phyloP scores from a whole-genome alignment of 805 yeast species.

The Myxozyma neglecta region DNA sequence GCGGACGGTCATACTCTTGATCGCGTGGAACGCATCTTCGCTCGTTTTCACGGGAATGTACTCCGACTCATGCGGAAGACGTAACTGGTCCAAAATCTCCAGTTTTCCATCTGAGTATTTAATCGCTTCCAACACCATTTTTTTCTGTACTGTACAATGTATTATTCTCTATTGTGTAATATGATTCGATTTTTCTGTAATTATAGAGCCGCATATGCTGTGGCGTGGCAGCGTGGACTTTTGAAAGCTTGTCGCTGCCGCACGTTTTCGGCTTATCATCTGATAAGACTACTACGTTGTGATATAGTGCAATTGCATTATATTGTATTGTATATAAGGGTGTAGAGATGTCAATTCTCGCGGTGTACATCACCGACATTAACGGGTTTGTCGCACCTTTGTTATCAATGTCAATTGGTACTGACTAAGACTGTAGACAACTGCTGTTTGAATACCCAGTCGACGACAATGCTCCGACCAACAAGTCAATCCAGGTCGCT shows the following conservation, averaged over 20 bases:
- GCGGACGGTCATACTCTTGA: conserved; percentile 87
- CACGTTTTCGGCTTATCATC: not conserved
- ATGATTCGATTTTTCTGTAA: not conserved
- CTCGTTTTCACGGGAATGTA: conserved; percentile 64
- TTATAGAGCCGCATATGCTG: not conserved
- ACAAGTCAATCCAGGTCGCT: conserved; percentile 37
- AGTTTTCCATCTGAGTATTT: conserved; percentile 42
- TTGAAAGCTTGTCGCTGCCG: not conserved
- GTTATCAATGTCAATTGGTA: too few species aligned
- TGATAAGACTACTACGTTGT: not conserved
- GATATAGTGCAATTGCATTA: not conserved
- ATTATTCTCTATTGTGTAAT: not conserved
- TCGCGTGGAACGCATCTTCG: conserved; percentile 79
- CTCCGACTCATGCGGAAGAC: conserved; percentile 74
- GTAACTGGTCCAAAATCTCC: conserved; percentile 73
- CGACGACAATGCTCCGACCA: conserved; percentile 40
- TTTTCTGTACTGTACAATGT: not conserved
- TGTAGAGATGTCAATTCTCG: conserved; percentile 39
- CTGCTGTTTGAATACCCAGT: conserved; percentile 45
- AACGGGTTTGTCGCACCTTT: conserved; percentile 40
- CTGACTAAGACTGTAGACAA: conserved; percentile 34
- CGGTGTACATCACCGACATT: conserved; percentile 45
- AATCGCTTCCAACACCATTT: conserved; percentile 31
- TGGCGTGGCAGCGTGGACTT: not conserved
- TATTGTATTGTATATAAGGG: not conserved